Conservation (phyloP, 495 filamentous ascomycete species). For the Xylaria longipes region DNA sequence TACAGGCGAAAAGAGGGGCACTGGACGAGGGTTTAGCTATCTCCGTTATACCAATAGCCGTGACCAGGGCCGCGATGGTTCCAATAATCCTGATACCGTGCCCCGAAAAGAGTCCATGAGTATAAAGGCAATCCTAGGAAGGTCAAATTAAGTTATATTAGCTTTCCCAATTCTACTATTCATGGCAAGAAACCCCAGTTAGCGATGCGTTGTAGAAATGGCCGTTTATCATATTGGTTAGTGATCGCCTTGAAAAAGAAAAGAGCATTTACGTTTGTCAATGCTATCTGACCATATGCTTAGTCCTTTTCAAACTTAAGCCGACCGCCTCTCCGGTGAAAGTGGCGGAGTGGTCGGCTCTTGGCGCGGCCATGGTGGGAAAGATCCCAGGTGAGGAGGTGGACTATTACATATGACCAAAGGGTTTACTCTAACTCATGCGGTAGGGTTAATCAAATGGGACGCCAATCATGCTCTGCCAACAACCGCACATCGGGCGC, state of each 20-base stretch:
- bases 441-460: not conserved
- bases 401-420: not conserved
- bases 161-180: not conserved
- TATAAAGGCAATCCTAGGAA: not conserved
- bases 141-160: not conserved
- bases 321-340: not conserved
- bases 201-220: not conserved
- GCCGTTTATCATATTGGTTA: not conserved
- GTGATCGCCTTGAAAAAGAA: not conserved
- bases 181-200: not conserved
- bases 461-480: not conserved
- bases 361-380: not conserved
- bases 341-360: not conserved
- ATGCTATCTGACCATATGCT: not conserved
- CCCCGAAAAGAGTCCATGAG: not conserved
- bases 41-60: not conserved
- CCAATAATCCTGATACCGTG: too few species aligned
- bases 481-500: not conserved
- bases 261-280: not conserved
- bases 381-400: not conserved
- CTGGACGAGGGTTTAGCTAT: not conserved
- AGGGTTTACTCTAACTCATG: not conserved
- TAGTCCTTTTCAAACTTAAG: slow-evolving; percentile 1
- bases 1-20: not conserved
- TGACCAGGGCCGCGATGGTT: not conserved